phyloP scores from a whole-genome alignment of 176 grass and related monocot species.

The Raddia guianensis region DNA sequence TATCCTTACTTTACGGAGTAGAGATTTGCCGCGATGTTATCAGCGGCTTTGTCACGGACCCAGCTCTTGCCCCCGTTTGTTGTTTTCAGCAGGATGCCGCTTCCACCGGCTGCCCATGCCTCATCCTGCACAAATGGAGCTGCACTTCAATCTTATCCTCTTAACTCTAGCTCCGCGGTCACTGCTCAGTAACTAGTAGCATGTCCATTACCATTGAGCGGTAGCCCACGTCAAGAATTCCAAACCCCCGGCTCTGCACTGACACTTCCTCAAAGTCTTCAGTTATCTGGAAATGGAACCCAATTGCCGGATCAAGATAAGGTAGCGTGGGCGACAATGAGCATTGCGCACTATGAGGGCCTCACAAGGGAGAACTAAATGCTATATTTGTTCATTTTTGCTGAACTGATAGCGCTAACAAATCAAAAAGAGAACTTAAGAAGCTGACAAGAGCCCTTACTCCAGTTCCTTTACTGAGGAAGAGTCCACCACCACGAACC shows the following conservation, averaged over 20 bases:
- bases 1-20: constrained; percentile 88
- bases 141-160: not conserved
- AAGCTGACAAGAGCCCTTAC: constrained; percentile 37
- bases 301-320: not conserved
- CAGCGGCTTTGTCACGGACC: constrained; percentile 90
- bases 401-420: not conserved
- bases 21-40: constrained; percentile 88
- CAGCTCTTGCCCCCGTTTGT: constrained; percentile 86
- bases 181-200: not conserved
- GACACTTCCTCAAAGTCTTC: constrained; percentile 92
- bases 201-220: constrained; percentile 69
- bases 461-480: constrained; percentile 93
- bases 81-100: constrained; percentile 77
- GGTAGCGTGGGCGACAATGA: not conserved
- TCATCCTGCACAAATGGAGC: constrained; percentile 56
- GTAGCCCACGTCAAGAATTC: constrained; percentile 91
- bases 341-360: not conserved
- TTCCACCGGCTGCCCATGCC: constrained; percentile 94
- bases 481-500: constrained; percentile 90
- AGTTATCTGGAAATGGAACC: constrained; percentile 54
- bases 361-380: not conserved
- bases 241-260: constrained; percentile 95
- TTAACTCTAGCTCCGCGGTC: not conserved
- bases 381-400: not conserved
- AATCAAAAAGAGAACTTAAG: not conserved